Base-by-base conservation (phyloP, 163 green algal genomes). In the Scenedesmus sp. region DNA sequence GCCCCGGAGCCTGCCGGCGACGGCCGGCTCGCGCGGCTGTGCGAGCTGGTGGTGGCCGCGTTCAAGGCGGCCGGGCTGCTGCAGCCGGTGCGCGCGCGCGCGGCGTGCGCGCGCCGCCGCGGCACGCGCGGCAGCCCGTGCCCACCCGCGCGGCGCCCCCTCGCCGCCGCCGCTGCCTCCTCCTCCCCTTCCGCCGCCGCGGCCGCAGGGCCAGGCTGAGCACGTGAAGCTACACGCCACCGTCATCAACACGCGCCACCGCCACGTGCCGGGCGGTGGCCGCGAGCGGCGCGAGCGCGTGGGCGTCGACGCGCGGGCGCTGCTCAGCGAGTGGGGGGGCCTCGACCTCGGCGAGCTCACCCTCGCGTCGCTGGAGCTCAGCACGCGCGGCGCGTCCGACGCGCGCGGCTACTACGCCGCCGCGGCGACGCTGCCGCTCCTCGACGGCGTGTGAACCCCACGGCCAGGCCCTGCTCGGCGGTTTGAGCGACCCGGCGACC, bases 201-300 rank as follows among this genome's bases (percentile, higher is more conserved):
- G 15, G 14, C 10, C 42, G 63, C 48, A 75, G 62, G 33, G 47
- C 4, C 39, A 84, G 9, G 48, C 50, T 1, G 54, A 81, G 45
- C 28, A 56, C 1, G 73, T 86, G 0, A 89, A 90, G 57, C 80
- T 89, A 20, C 85, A 89, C 51, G 80, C 78, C 6, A 89, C 85
- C 3, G 29, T 87, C 20, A 67, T 88, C 22, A 89, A 89, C 60
- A 84, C 85, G 0, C 28, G 71, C 7, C 45, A 80, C 58, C 67
- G 71, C 14, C 20, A 58, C 13, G 5, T 11, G 13, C 15, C 6
- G 42, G 45, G 3, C 66, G 57, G 44, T 42, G 56, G 70, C 31
- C 42, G 42, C 56, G 66, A 78, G 53, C 69, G 48, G 14, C 33
- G 3, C 9, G 26, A 77, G 45, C 58, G 71, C 17, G n/a, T 64